Percentiles rank a stretch among this genome's conserved stretches.
Evolutionary conservation across 768 basidiomycete species (phyloP).

Genomic region (Tylopilus sp.): DNA sequence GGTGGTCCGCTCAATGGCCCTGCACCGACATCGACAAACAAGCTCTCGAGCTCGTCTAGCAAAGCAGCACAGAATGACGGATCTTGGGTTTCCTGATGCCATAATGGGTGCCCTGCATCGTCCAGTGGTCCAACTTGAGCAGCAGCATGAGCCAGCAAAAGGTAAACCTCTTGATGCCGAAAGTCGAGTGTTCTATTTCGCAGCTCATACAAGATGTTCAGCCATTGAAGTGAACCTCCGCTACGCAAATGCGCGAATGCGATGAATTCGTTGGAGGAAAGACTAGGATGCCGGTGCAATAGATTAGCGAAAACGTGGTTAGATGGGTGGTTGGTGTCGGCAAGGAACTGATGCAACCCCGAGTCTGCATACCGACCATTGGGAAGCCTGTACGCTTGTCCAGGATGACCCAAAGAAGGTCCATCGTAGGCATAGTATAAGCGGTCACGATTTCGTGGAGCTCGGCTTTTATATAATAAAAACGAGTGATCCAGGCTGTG

Average conservation of each 20-base stretch:
- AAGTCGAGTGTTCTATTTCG: slow-evolving; percentile 38
- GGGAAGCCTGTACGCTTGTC: slow-evolving; percentile 24
- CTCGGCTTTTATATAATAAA: not conserved
- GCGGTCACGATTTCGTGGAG: not conserved
- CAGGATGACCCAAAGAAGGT: not conserved
- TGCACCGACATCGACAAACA: slow-evolving; percentile 32
- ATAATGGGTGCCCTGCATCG: slow-evolving; percentile 14
- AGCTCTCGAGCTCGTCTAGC: slow-evolving; percentile 33
- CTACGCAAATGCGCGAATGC: slow-evolving; percentile 45
- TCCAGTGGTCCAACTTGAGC: slow-evolving; percentile 40
- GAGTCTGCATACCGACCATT: slow-evolving; percentile 26
- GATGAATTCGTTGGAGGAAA: slow-evolving; percentile 44
- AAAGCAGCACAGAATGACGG: slow-evolving; percentile 24
- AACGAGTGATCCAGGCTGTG: not conserved
- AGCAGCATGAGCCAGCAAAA: slow-evolving; percentile 41
- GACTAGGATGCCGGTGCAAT: slow-evolving; percentile 34
- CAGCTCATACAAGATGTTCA: slow-evolving; percentile 42
- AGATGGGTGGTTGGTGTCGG: slow-evolving; percentile 35
- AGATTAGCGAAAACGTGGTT: slow-evolving; percentile 45
- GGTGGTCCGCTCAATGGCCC: slow-evolving; percentile 40
- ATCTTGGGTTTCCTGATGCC: slow-evolving; percentile 38
- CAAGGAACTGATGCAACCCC: slow-evolving; percentile 36
- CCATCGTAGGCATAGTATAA: not conserved
- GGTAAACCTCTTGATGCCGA: slow-evolving; percentile 36
- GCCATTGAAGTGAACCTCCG: slow-evolving; percentile 24